Conservation (phyloP, 2,329 filamentous ascomycete species). For the Hypoxylon sp. region DNA sequence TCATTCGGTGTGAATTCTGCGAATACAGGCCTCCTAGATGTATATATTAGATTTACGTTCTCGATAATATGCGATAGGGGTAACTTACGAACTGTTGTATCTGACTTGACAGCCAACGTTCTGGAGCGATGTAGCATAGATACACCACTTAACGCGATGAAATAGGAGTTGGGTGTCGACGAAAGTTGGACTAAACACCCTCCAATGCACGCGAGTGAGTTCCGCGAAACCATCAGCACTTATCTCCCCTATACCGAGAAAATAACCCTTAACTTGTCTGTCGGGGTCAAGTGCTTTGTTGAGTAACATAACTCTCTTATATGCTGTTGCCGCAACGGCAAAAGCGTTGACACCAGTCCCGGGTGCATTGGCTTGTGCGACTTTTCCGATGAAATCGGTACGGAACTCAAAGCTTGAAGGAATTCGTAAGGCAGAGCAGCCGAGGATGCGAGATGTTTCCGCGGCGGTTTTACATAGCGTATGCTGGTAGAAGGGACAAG, state of each 20-base stretch:
- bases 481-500: slow-evolving; percentile 35
- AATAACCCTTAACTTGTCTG: slow-evolving; percentile 51
- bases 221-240: slow-evolving; percentile 53
- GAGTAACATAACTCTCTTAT: slow-evolving; percentile 49
- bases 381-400: slow-evolving; percentile 47
- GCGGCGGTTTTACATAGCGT: slow-evolving; percentile 12
- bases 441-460: slow-evolving; percentile 25
- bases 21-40: slow-evolving; percentile 50
- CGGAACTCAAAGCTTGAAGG: slow-evolving; percentile 47
- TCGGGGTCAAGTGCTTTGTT: slow-evolving; percentile 51
- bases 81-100: slow-evolving; percentile 48
- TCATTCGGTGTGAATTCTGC: slow-evolving; percentile 56
- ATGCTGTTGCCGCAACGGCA: slow-evolving; percentile 49
- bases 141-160: slow-evolving; percentile 48
- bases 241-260: slow-evolving; percentile 50
- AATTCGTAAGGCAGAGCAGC: slow-evolving; percentile 44
- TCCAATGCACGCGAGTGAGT: slow-evolving; percentile 52
- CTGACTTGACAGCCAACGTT: slow-evolving; percentile 49
- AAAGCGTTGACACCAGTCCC: slow-evolving; percentile 52
- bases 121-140: slow-evolving; percentile 49
- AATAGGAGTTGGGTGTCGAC: slow-evolving; percentile 42
- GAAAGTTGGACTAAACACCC: slow-evolving; percentile 49
- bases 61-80: too few species aligned
- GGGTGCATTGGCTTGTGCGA: slow-evolving; percentile 49
- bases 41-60: too few species aligned